Evolutionary conservation across 257 asterid genomes (phyloP), one percentile per base, ranked within the genome.

Genomic region (Salvia rosmarinus): DNA sequence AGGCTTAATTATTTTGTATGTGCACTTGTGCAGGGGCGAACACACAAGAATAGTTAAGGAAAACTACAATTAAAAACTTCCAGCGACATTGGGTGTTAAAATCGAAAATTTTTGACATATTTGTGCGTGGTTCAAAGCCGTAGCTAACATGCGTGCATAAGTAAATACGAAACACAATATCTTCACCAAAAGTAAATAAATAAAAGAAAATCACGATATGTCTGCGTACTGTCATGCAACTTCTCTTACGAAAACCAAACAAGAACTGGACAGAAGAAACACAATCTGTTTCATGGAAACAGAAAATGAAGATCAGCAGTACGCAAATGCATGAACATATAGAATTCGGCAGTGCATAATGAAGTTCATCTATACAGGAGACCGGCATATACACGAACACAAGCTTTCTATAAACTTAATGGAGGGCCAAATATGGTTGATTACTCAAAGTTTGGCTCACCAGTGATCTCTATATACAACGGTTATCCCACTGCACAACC

Each of bases 381-480:
- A 9, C 5, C 0, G 8, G 2, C n/a, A 20, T 52, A 54, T 28
- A 81, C 56, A 68, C 14, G 43, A 49, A 83, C 79, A 47, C 55
- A 30, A 68, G 54, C 57, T 19, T 47, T 57, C 39, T 77, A 58
- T 76, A 17, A 46, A 46, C 69, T 64, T 71, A 21, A 17, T 21
- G 70, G 21, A 1, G 30, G 58, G 76, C 40, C 20, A 34, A 58
- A 21, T 47, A 43, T 39, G 58, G 58, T 30, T 39, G 72, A 68
- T 67, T 71, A 58, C 39, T 25, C 54, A 59, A 9, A 60, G 35
- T 40, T 40, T 13, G 57, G 52, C 66, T 3, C 67, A 75, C 67
- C 62, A 65, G 71, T 50, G 61, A 69, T 51, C 12, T 37, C 62
- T 81, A 71, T 83, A 54, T 80, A 62, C 85, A 83, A 80, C 72